Evolutionary conservation across 371 early-diverging fungal species (phyloP), one percentile per base, ranked within the genome.

Genomic region (Conidiobolus coronatus): DNA sequence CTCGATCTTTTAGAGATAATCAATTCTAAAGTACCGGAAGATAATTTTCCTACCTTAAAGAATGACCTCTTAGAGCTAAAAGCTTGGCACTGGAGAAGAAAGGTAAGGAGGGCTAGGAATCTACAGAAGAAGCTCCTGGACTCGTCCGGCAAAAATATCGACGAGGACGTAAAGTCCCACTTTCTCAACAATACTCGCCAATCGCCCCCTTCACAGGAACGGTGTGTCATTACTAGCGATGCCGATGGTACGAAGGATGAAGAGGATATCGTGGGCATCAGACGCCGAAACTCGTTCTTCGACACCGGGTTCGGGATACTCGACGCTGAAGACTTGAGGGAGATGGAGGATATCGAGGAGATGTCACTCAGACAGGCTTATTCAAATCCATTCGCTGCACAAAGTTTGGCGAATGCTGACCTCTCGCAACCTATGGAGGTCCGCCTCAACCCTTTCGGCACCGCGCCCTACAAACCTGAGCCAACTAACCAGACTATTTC

Each of bases 401-500:
- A 47, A 24, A 18, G 38, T n/a, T 2, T 14, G 2, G 20, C 36
- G 20, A 47, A 47, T 21, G 48, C 48, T 6, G 40, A 47, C 17
- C 40, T 37, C 1, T 47, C 40, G 2, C 18, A 47, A 29, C 38
- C 40, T 17, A 47, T 47, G 48, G 14, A 37, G 20, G 24, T 47
- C 2, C 36, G 40, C 9, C 29, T 47, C 6, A 47, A 34, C 19
- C 13, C 46, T 9, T 7, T 2, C 11, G 22, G n/a, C 15, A 36
- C 5, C 13, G 14, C 13, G 2, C 23, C 8, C 12, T 21, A 24
- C 7, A 20, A 9, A 14, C 8, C 9, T 33, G 33, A 13, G 13
- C 3, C 15, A 5, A 9, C 13, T 12, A 1, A 19, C 13, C 15
- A 20, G n/a, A 14, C 19, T 20, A 17, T 13, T 7, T 8, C 23